Evolutionary conservation across 23 red algal genomes (phyloP).

Genomic region (Gracilaria gracilis): DNA sequence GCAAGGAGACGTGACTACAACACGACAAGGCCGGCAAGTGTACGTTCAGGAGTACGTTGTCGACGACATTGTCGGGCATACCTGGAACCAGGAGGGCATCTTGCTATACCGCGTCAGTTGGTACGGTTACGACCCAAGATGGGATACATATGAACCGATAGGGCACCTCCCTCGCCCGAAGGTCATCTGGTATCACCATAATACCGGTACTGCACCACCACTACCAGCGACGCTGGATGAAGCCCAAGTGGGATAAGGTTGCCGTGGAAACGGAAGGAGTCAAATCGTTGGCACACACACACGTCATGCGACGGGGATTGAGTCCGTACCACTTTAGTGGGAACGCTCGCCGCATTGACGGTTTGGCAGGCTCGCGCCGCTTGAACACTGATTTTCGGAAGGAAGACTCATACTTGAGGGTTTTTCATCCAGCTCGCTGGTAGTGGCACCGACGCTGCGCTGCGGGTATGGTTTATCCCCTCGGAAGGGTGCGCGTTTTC

Average conservation of each 20-base stretch:
- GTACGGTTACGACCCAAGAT: background rate
- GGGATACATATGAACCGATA: background rate
- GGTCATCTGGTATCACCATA: background rate
- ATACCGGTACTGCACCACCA: background rate
- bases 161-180: background rate
- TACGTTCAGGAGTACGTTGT: background rate
- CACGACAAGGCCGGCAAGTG: background rate
- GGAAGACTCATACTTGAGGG: too few relatives aligned
- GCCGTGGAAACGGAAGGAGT: too few relatives aligned
- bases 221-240: slow-evolving; percentile 22
- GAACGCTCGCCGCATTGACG: too few relatives aligned
- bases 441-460: too few relatives aligned
- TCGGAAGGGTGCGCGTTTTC: too few relatives aligned
- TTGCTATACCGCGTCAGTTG: background rate
- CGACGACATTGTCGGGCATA: background rate
- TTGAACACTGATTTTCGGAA: too few relatives aligned
- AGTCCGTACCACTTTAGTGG: too few relatives aligned
- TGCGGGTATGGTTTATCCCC: too few relatives aligned
- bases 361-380: too few relatives aligned
- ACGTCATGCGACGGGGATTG: too few relatives aligned
- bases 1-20: background rate
- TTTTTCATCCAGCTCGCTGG: too few relatives aligned
- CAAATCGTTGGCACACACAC: too few relatives aligned
- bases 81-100: background rate
- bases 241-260: slow-evolving; percentile 3